Base-by-base conservation (phyloP, 768 basidiomycete species). In the Boletus edulis region DNA sequence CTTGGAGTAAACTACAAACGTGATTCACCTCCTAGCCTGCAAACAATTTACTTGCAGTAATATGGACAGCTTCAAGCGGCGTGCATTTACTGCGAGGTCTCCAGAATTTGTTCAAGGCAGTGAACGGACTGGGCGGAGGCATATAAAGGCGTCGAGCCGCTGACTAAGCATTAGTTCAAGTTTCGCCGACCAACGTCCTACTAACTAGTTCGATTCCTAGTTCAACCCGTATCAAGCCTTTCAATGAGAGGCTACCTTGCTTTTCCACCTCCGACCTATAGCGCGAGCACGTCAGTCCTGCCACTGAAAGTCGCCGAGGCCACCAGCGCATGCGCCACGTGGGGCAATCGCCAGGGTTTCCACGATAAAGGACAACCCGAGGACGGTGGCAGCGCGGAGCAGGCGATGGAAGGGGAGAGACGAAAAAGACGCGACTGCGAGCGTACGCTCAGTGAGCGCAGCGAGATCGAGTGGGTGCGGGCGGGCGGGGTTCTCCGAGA, bases 391-490 rank as follows among this genome's bases (percentile, higher is more conserved):
- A 35, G 46, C 14, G 43, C 6, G 17, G 49, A 27, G 14, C 49
- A 53, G 11, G 37, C 34, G 15, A 34, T 41, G 42, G 55, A 67
- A 34, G 69, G 55, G 14, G 62, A 55, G 35, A 63, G 59, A 18
- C 47, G 22, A 17, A 49, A 52, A 27, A 64, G 69, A 40, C 60
- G 60, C 14, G 65, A 71, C 31, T 59, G 50, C n/a, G 78, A 80
- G 51, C 73, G 66, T 10, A 72, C 61, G n/a, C 76, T 79, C 44
- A 75, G 75, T 13, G 69, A 73, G n/a, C 67, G 66, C 43, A 80
- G 79, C 29, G 84, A 85, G 64, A 74, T 81, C 49, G 78, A 78
- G 14, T 86, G 84, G 81, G 84, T 86, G 2, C 75, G 80, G 11
- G 77, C 75, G 11, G 84, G 84, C 24, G 82, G 83, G 3, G 65